A percentile compares a stretch with the other conserved stretches of the same genome.
Conservation (phyloP, 2,329 filamentous ascomycete species). For the Berkeleyomyces rouxiae region DNA sequence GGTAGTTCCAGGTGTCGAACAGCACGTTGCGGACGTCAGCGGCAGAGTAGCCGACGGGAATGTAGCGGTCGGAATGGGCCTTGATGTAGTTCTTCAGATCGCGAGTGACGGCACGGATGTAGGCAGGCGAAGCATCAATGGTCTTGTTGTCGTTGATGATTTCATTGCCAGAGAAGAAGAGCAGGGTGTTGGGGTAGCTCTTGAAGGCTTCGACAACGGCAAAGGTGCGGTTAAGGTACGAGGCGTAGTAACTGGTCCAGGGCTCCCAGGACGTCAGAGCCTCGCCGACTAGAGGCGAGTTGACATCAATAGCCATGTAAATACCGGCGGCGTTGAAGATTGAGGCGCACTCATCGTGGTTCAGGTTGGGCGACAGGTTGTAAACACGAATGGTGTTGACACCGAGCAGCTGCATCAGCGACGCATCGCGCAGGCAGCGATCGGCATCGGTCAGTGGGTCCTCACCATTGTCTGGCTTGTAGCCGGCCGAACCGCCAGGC, state of each 20-base stretch:
- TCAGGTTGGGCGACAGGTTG: constrained; percentile 47
- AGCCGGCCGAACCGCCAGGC: constrained; percentile 47
- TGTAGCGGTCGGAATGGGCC: constrained; percentile 47
- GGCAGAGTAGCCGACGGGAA: constrained; percentile 67
- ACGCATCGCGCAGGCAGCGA: constrained; percentile 46
- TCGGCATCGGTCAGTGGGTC: constrained; percentile 44
- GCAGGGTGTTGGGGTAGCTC: constrained; percentile 49
- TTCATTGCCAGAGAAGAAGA: constrained; percentile 67
- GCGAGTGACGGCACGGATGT: constrained; percentile 56
- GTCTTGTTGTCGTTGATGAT: constrained; percentile 52
- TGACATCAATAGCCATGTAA: constrained; percentile 54
- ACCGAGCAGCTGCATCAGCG: constrained; percentile 46
- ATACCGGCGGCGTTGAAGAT: constrained; percentile 54
- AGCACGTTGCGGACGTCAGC: constrained; percentile 61
- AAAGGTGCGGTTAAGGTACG: constrained; percentile 50
- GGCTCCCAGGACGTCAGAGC: constrained; percentile 37
- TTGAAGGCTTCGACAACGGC: constrained; percentile 51
- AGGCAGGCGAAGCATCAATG: constrained; percentile 47
- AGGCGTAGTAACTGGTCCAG: constrained; percentile 41
- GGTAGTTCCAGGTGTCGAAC: constrained; percentile 59
- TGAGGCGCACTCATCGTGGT: constrained; percentile 49
- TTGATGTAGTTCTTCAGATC: constrained; percentile 71
- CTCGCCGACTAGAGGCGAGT: constrained; percentile 44
- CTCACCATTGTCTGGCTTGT: constrained; percentile 34
- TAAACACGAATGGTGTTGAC: constrained; percentile 55